Evolutionary conservation across 2,329 filamentous ascomycete genomes (phyloP).

Genomic region (Aspergillus sp.): DNA sequence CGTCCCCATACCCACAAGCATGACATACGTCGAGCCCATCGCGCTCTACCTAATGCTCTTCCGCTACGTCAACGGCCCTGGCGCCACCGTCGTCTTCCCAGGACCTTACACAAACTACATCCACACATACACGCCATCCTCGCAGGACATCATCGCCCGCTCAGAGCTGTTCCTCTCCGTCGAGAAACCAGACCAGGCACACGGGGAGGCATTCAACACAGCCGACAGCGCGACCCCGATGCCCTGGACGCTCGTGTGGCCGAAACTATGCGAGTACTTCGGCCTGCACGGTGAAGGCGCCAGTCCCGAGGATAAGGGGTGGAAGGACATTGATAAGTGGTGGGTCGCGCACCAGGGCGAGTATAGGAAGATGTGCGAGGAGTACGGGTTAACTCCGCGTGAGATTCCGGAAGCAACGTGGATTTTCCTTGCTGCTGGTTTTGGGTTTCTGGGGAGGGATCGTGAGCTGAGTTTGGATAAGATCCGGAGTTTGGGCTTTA

Average conservation of each 20-base stretch:
- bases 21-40: constrained; percentile 43
- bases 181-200: constrained; percentile 13
- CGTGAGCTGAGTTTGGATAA: constrained; percentile 24
- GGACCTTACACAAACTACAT: constrained; percentile 36
- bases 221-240: constrained; percentile 21
- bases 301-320: not conserved
- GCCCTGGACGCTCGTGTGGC: constrained; percentile 21
- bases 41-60: constrained; percentile 41
- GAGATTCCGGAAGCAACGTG: constrained; percentile 4
- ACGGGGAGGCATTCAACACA: constrained; percentile 26
- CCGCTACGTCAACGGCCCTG: constrained; percentile 36
- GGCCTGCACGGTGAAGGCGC: constrained; percentile 18
- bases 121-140: constrained; percentile 37
- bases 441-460: constrained; percentile 18
- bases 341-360: constrained; percentile 19
- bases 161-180: constrained; percentile 28
- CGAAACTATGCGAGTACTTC: constrained; percentile 21
- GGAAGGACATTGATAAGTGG: constrained; percentile 21
- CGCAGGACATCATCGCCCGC: constrained; percentile 31
- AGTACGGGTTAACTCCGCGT: constrained; percentile 17
- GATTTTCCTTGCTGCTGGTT: constrained; percentile 17
- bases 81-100: constrained; percentile 37
- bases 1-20: constrained; percentile 46
- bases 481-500: constrained; percentile 24
- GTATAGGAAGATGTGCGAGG: constrained; percentile 21